Percentiles rank a stretch among this genome's conserved stretches.
Conservation (phyloP, 2,329 filamentous ascomycete species). For the Ilyonectria destructans region DNA sequence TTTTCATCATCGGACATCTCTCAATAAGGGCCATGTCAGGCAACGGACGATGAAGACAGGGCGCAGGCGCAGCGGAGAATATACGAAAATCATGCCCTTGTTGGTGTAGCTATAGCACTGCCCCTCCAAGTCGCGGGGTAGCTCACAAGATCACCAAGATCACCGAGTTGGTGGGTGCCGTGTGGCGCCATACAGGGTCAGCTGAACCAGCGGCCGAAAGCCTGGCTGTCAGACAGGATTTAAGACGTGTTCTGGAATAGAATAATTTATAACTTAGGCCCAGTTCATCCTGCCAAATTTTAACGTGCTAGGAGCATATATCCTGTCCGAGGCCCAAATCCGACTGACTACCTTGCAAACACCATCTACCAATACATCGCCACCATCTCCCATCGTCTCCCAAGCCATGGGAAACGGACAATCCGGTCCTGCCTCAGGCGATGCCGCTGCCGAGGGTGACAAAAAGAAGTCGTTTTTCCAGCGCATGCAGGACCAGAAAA, state of each 20-base stretch:
- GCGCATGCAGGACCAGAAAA: constrained; percentile 53
- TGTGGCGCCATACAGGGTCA: constrained; percentile 25
- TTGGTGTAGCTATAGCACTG: constrained; percentile 16
- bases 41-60: no score
- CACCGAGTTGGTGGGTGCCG: constrained; percentile 15
- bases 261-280: neutral
- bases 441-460: constrained; percentile 17
- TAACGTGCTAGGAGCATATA: no score
- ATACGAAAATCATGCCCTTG: no score
- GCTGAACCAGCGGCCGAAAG: neutral
- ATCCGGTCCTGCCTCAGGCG: constrained; percentile 1
- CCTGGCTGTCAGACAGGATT: no score
- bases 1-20: no score
- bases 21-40: no score
- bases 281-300: neutral
- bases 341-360: no score
- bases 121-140: constrained; percentile 15
- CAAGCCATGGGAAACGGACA: neutral
- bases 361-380: no score
- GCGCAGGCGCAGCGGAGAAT: no score
- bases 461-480: constrained; percentile 53
- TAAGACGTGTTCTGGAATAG: neutral
- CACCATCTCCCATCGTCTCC: no score
- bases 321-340: no score
- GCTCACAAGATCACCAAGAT: constrained; percentile 1